These are phyloP conservation scores for Sclerotiophoma versabilis DNA, from an alignment of 2,329 filamentous ascomycete species.

Conservation along the genomic window DNA sequence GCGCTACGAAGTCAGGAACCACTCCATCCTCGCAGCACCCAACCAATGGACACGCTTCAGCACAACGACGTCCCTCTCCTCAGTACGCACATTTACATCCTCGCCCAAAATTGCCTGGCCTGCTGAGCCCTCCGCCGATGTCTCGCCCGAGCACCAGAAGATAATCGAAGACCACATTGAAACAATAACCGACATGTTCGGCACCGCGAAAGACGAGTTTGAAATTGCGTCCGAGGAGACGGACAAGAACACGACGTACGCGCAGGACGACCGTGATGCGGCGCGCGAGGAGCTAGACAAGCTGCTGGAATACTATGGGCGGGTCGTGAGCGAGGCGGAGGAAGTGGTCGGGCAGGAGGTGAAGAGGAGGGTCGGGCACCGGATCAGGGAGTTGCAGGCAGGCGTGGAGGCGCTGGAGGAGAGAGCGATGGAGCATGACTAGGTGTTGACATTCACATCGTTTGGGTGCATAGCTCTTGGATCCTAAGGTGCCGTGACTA, in stretches of 20 bases:
- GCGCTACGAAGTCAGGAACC: conserved; percentile 36
- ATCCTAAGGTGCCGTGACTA: neutral
- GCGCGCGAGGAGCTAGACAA: conserved; percentile 60
- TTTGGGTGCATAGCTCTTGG: neutral
- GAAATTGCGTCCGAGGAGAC: conserved; percentile 62
- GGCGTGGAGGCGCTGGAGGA: conserved; percentile 61
- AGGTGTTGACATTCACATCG: conserved; percentile 9
- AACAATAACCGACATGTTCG: conserved; percentile 48
- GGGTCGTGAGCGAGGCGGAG: conserved; percentile 11
- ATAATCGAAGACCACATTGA: conserved; percentile 43
- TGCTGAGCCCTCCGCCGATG: conserved; percentile 8
- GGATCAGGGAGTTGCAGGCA: conserved; percentile 62
- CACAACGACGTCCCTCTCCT: conserved; percentile 38
- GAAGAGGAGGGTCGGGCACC: conserved; percentile 34
- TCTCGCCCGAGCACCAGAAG: conserved; percentile 31
- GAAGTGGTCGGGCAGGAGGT: conserved; percentile 13
- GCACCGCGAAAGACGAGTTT: conserved; percentile 53
- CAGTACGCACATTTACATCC: conserved; percentile 42
- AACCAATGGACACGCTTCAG: conserved; percentile 45
- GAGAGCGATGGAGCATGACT: conserved; percentile 58
- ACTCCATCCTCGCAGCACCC: conserved; percentile 32
- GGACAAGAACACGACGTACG: conserved; percentile 63
- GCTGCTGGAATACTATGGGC: conserved; percentile 57
- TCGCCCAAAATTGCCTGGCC: conserved; percentile 15
- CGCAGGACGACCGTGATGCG: conserved; percentile 61